Percentiles rank a stretch among this genome's conserved stretches.
Evolutionary conservation across 352 stramenopile species (phyloP).

Genomic region (Phytophthora vignae): DNA sequence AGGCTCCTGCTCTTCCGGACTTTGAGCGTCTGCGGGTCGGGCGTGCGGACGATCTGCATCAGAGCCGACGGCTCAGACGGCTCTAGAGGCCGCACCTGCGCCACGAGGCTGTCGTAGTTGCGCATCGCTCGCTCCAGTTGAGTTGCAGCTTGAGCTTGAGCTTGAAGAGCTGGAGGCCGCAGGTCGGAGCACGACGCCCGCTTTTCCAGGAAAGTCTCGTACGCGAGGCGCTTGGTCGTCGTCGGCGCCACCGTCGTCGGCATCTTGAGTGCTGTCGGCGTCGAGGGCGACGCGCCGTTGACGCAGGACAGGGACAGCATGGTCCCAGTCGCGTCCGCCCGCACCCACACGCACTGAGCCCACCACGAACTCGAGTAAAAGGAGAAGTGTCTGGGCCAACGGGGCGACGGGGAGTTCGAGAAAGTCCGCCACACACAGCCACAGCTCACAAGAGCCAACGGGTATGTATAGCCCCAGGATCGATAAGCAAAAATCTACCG

Average conservation of each 20-base stretch:
- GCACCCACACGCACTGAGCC: neutral
- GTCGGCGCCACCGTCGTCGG: neutral
- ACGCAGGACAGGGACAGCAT: slow-evolving; percentile 42
- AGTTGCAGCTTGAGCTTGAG: neutral
- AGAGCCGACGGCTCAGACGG: slow-evolving; percentile 22
- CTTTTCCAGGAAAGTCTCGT: slow-evolving; percentile 48
- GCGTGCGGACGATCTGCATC: slow-evolving; percentile 37
- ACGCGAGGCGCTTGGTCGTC: slow-evolving; percentile 31
- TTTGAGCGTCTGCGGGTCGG: slow-evolving; percentile 20
- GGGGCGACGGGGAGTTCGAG: neutral
- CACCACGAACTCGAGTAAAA: slow-evolving; percentile 15
- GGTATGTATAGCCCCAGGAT: slow-evolving; percentile 16
- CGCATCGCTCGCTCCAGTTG: slow-evolving; percentile 31
- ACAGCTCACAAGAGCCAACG: neutral
- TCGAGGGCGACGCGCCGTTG: slow-evolving; percentile 21
- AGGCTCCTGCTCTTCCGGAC: slow-evolving; percentile 29
- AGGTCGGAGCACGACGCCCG: slow-evolving; percentile 13
- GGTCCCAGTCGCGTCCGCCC: neutral
- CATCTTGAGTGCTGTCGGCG: slow-evolving; percentile 26
- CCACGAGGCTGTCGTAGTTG: slow-evolving; percentile 32
- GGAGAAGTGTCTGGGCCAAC: slow-evolving; percentile 16
- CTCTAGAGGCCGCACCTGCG: slow-evolving; percentile 32
- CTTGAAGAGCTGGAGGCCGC: slow-evolving; percentile 5
- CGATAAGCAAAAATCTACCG: slow-evolving; percentile 5
- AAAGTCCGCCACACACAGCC: slow-evolving; percentile 19